Percentiles rank a stretch among this genome's conserved stretches.
phyloP scores from a whole-genome alignment of 2,329 filamentous ascomycete genomes.

The Teratosphaeria zuluensis region DNA sequence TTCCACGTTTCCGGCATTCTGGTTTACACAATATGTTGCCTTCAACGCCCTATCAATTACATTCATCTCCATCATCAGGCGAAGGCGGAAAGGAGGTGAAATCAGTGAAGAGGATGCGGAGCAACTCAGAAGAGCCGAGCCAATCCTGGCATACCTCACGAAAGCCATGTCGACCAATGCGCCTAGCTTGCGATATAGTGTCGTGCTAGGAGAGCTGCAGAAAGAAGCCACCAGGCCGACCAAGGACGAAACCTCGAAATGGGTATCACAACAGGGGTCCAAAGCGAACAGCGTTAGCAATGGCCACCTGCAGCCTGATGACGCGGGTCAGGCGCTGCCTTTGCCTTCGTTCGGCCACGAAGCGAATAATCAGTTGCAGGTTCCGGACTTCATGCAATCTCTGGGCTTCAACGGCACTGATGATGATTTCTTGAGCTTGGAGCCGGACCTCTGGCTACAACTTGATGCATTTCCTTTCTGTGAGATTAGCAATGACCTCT shows the following conservation, averaged over 20 bases:
- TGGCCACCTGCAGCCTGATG: background rate
- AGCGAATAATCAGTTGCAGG: background rate
- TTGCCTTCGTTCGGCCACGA: background rate
- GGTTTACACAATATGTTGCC: conserved; percentile 46
- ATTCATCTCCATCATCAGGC: conserved; percentile 46
- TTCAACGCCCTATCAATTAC: conserved; percentile 47
- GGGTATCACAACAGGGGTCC: background rate
- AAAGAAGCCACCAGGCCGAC: conserved; percentile 30
- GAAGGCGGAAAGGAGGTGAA: conserved; percentile 8
- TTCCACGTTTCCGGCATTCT: conserved; percentile 37
- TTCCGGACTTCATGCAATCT: background rate
- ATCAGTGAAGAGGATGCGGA: conserved; percentile 12
- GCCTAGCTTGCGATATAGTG: conserved; percentile 40
- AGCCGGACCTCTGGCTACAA: conserved; percentile 21
- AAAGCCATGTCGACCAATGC: conserved; percentile 31
- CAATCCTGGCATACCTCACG: conserved; percentile 38
- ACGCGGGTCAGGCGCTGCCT: background rate
- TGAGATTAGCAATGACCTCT: background rate
- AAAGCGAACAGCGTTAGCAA: background rate
- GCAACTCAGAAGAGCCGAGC: conserved; percentile 36
- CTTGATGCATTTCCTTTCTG: conserved; percentile 21
- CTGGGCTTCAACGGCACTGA: background rate
- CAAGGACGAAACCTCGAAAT: background rate
- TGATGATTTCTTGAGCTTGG: conserved; percentile 16
- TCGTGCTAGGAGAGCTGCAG: conserved; percentile 45